Evolutionary conservation across 2,329 filamentous ascomycete genomes (phyloP).

Genomic region (Metarhizium guizhouense): DNA sequence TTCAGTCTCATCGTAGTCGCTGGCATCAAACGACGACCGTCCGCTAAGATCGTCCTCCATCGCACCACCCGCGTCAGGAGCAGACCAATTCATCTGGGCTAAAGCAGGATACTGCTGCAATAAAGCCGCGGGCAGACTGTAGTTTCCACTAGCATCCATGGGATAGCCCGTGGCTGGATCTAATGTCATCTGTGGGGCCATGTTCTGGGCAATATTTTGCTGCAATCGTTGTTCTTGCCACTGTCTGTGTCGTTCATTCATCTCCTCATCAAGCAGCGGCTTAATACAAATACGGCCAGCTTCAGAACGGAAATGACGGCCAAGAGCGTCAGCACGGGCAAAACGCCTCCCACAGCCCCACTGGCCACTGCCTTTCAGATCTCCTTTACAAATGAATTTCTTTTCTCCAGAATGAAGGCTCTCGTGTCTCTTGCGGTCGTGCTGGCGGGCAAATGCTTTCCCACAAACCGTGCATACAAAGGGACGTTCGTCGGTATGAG

Average conservation of each 20-base stretch:
- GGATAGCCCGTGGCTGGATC: conserved; percentile 51
- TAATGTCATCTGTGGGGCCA: conserved; percentile 50
- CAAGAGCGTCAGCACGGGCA: conserved; percentile 88
- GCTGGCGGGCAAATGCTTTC: conserved; percentile 94
- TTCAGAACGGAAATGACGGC: conserved; percentile 90
- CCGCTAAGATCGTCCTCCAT: conserved; percentile 71
- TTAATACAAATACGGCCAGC: conserved; percentile 95
- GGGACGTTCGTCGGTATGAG: conserved; percentile 92
- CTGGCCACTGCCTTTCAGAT: conserved; percentile 69
- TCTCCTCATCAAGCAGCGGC: conserved; percentile 91
- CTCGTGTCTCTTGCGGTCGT: conserved; percentile 95
- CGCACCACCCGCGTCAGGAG: conserved; percentile 55
- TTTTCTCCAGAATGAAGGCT: conserved; percentile 95
- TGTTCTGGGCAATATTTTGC: conserved; percentile 54
- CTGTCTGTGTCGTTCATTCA: conserved; percentile 66
- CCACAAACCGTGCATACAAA: conserved; percentile 96
- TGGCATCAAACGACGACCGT: conserved; percentile 72
- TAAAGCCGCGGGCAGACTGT: conserved; percentile 75
- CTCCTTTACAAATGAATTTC: conserved; percentile 94
- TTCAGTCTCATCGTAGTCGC: conserved; percentile 67
- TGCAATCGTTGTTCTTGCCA: conserved; percentile 65
- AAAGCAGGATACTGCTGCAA: conserved; percentile 88
- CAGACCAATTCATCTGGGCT: conserved; percentile 79
- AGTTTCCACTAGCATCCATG: conserved; percentile 47
- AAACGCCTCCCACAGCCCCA: conserved; percentile 95